Base-by-base conservation (phyloP, 805 yeast species). In the Starmerella stigmatis region DNA sequence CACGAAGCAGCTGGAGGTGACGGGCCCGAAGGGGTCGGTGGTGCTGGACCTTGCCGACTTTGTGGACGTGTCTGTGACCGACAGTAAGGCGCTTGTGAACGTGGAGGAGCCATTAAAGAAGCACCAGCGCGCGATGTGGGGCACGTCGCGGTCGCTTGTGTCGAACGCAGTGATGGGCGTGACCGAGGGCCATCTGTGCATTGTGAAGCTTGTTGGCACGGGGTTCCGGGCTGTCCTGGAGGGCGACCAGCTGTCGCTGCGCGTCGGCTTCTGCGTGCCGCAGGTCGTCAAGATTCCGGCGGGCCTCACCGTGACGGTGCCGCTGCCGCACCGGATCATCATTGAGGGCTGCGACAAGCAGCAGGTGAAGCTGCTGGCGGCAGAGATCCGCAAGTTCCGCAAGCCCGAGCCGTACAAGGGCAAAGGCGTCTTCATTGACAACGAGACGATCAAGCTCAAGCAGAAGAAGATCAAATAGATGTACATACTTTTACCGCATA, bases 361-460 rank as follows among this genome's bases (percentile, higher is more conserved):
- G 64, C 79, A 80, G 60, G 88, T 92, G 40, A 81, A 77, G 60
- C 71, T 80, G 44, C 86, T 84, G 65, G 98, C 97, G 16, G 95
- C 94, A 13, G 76, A 77, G 46, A 71, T 92, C 53, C 79, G 97
- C 64, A 76, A 75, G 57, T 77, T 77, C 71, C 85, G 84, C 62
- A 94, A 94, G 50, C 99, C 99, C 37, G 99, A 92, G 68, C 96
- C 96, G 31, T 92, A 92, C 65, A 92, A 92, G 69, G 98, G 98
- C 62, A 94, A 94, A 57, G 99, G 99, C 60, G 81, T 92, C 41
- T 92, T 81, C 62, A 81, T 92, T 41, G 83, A 88, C 64, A 82
- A 78, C 59, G 97, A 92, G 69, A 86, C 94, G 41, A 81, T 92
- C 64, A 79, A 78, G 62, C 71, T 89, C 60, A 92, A 92, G 74